phyloP scores from a whole-genome alignment of 306 rosid species.

The Citrullus mucosospermus region DNA sequence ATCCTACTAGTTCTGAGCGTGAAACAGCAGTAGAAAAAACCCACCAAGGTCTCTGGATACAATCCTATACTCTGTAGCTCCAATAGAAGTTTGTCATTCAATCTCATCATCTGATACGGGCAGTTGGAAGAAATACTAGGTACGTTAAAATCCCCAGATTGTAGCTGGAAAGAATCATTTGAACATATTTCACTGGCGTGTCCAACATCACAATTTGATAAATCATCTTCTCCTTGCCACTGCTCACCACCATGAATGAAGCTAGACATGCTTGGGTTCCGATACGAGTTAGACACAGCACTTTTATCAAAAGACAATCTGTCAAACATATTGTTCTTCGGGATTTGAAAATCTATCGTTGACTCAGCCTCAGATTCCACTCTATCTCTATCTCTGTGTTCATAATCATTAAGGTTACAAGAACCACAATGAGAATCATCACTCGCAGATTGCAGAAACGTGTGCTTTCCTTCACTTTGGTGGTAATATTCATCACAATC shows the following conservation, averaged over 20 bases:
- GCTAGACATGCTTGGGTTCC: conserved; percentile 47
- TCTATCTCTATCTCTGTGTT: conserved; percentile 68
- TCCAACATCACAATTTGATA: conserved; percentile 49
- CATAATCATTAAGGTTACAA: conserved; percentile 67
- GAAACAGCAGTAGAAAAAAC: conserved; percentile 11
- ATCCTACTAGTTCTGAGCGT: background rate
- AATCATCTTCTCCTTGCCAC: conserved; percentile 62
- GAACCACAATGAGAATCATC: conserved; percentile 93
- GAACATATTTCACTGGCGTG: conserved; percentile 51
- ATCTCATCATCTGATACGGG: conserved; percentile 64
- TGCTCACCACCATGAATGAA: conserved; percentile 46
- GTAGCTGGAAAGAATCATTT: conserved; percentile 52
- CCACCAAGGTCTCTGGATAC: conserved; percentile 68
- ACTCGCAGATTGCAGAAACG: conserved; percentile 53
- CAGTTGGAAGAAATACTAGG: conserved; percentile 39
- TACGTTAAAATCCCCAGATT: conserved; percentile 26
- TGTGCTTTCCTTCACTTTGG: conserved; percentile 45
- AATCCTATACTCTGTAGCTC: conserved; percentile 84
- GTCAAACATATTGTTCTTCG: conserved; percentile 46
- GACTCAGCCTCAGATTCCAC: conserved; percentile 84
- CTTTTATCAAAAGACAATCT: conserved; percentile 58
- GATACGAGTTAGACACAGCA: conserved; percentile 40
- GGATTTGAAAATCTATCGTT: conserved; percentile 36
- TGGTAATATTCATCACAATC: conserved; percentile 55
- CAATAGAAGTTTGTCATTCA: conserved; percentile 62